Evolutionary conservation across 805 yeast genomes (phyloP), one percentile per base, ranked within the genome.

Genomic region (Hanseniaspora clermontiae): DNA sequence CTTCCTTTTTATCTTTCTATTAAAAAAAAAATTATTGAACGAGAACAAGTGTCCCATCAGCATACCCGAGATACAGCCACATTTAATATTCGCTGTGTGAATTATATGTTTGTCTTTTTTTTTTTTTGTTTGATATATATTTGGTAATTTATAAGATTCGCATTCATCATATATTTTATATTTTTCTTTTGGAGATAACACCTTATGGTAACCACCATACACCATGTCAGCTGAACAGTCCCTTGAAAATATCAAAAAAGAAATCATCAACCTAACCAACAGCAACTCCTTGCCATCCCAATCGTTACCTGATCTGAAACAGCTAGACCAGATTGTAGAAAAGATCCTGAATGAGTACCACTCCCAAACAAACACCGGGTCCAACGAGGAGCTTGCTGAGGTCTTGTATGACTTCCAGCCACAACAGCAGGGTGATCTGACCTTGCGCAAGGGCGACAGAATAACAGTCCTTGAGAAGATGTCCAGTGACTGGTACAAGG

Each of bases 401-500:
- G 96, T 88, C 0, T 57, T 85, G 49, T 93, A 85, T 69, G 87
- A 80, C 62, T 91, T 83, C 70, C 68, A 70, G 8, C 82, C 95
- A 0, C 86, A 82, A 62, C 88, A 87, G 66, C 72, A 78, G 0
- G 91, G 82, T 37, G 98, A 91, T 68, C 71, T 91, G 63, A 70
- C 67, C 9, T 73, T 91, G 19, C 63, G 62, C 38, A 75, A 71
- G 40, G 97, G 95, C 56, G 91, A 84, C 60, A 80, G 77, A 63
- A 68, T 93, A 50, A 77, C 77, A 36, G 79, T 93, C 5, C 57
- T 80, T 6, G 95, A 89, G 65, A 85, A 80, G 63, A 74, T 84
- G 49, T 85, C 91, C 20, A 76, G 78, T 40, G 91, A 89, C 65
- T 91, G 98, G 98, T 89, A 93, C 86, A 84, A 79, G 65, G 98